phyloP scores from a whole-genome alignment of 257 asterid species.

The Solanum sejunctum region DNA sequence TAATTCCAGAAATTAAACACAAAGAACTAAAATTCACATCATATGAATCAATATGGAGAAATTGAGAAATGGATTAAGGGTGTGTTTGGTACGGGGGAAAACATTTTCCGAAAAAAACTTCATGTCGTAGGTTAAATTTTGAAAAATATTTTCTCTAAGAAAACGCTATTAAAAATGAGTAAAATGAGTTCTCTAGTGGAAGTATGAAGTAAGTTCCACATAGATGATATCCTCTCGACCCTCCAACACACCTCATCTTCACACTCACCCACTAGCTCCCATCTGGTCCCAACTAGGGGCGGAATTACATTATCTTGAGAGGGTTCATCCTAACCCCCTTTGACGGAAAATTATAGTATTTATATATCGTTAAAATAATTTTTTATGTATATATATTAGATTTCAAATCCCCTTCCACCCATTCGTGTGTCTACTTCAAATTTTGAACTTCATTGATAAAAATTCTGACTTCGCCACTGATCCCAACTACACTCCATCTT shows the following conservation, averaged over 20 bases:
- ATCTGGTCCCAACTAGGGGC: neutral
- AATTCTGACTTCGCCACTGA: no score
- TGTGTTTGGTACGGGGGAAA: neutral
- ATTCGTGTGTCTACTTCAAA: no score
- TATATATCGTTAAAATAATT: no score
- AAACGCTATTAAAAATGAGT: neutral
- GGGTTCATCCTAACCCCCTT: no score
- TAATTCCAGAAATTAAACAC: neutral
- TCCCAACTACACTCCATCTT: neutral
- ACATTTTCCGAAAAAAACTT: neutral
- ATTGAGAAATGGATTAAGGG: neutral
- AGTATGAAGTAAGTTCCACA: neutral
- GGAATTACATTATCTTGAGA: no score
- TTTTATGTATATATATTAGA: no score
- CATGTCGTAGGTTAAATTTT: neutral
- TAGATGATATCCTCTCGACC: neutral
- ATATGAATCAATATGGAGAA: neutral
- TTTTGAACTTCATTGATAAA: no score
- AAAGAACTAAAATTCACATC: neutral
- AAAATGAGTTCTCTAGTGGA: neutral
- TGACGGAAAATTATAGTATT: no score
- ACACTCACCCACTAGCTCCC: neutral
- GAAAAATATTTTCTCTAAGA: neutral
- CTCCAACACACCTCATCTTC: no score
- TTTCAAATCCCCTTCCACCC: no score